These are phyloP conservation scores for Lasiodiplodia sp. DNA, from an alignment of 2,329 filamentous ascomycete genomes.

Conservation along the genomic window DNA sequence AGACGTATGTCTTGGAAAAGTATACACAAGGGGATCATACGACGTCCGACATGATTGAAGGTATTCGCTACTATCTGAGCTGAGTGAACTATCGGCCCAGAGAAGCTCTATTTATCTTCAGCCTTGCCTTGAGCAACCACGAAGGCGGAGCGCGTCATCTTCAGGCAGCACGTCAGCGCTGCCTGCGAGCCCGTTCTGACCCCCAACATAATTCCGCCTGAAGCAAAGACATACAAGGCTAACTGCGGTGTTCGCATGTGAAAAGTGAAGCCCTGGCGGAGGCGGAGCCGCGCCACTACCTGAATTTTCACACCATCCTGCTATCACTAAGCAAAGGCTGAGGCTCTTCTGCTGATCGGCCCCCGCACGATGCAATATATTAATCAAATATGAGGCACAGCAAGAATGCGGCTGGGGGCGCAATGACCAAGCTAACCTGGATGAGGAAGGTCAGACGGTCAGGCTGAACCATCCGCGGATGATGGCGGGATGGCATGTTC, in stretches of 20 bases:
- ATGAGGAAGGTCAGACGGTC: background rate
- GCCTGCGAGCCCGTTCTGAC: background rate
- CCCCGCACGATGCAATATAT: background rate
- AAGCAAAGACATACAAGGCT: background rate
- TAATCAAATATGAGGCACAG: background rate
- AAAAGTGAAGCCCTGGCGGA: background rate
- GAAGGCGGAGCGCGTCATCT: background rate
- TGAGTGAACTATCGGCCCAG: background rate
- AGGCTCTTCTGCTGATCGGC: background rate
- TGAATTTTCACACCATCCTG: background rate
- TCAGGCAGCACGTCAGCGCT: background rate
- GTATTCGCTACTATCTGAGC: background rate
- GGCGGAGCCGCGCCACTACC: background rate
- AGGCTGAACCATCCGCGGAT: background rate
- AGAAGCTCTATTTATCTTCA: background rate
- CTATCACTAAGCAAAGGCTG: background rate
- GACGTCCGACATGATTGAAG: background rate
- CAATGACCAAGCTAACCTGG: background rate
- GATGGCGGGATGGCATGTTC: background rate
- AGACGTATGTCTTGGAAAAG: background rate
- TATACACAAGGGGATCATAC: background rate
- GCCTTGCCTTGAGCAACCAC: background rate
- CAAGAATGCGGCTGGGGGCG: background rate
- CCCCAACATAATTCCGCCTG: background rate
- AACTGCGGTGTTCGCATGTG: background rate